Conservation (phyloP, 176 grass and related monocot species). For the Bromus sterilis region DNA sequence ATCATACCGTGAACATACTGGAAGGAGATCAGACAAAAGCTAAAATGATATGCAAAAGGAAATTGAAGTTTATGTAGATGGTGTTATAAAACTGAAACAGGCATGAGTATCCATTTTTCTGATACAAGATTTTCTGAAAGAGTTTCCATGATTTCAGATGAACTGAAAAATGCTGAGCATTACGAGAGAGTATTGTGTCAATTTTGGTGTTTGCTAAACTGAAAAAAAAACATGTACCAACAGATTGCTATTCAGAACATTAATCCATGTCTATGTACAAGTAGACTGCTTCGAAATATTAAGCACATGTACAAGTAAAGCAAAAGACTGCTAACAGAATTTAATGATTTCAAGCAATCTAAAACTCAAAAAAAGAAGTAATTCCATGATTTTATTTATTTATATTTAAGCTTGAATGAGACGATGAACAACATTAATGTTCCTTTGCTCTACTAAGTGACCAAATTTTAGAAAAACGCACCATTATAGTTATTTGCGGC, state of each 20-base stretch:
- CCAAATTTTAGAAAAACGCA: background rate
- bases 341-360: background rate
- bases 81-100: background rate
- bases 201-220: background rate
- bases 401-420: background rate
- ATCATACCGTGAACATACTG: background rate
- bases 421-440: background rate
- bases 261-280: background rate
- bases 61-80: background rate
- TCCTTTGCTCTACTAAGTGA: background rate
- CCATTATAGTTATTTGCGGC: background rate
- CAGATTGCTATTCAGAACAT: background rate
- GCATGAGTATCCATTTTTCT: background rate
- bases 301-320: background rate
- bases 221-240: background rate
- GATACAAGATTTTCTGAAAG: background rate
- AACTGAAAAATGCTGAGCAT: background rate
- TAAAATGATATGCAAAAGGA: background rate
- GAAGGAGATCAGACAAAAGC: background rate
- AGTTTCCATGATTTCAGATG: background rate
- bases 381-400: too few species aligned
- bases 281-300: background rate
- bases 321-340: background rate
- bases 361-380: background rate
- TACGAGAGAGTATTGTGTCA: background rate